Evolutionary conservation across 495 filamentous ascomycete genomes (phyloP).

Genomic region (Apodospora peruviana): DNA sequence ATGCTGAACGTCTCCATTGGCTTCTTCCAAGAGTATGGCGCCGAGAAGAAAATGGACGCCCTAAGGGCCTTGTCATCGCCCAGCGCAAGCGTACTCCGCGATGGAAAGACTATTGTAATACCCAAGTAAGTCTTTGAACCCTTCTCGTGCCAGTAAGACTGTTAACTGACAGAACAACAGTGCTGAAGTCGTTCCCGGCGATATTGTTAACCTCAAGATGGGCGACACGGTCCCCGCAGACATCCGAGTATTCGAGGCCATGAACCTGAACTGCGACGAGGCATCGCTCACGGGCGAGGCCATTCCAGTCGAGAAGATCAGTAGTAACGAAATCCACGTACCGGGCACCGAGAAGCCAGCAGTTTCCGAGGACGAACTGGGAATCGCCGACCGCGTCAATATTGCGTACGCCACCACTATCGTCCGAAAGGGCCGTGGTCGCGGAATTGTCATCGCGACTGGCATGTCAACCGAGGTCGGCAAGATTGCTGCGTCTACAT

Average conservation of each 20-base stretch:
- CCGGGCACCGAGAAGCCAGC: constrained; percentile 25
- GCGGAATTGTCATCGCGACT: constrained; percentile 61
- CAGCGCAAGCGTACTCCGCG: constrained; percentile 68
- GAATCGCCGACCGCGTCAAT: constrained; percentile 61
- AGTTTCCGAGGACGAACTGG: constrained; percentile 43
- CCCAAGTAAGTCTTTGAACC: constrained; percentile 41
- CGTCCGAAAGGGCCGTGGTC: constrained; percentile 62
- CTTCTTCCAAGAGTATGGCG: constrained; percentile 78
- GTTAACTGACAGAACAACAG: constrained; percentile 28
- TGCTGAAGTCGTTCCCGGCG: constrained; percentile 72
- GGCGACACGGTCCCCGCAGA: constrained; percentile 83
- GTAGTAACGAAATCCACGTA: constrained; percentile 25
- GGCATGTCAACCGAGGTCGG: constrained; percentile 82
- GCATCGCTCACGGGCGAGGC: constrained; percentile 64
- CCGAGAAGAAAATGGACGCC: constrained; percentile 83
- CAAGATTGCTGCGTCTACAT: constrained; percentile 68
- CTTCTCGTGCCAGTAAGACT: not conserved
- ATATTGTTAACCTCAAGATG: constrained; percentile 73
- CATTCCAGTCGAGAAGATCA: constrained; percentile 34
- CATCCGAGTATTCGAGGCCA: constrained; percentile 65
- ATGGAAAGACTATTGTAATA: constrained; percentile 59
- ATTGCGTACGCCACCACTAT: constrained; percentile 65
- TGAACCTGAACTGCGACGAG: constrained; percentile 55
- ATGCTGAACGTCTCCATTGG: constrained; percentile 72
- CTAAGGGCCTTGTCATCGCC: constrained; percentile 73